Base-by-base conservation (phyloP, 306 rosid genomes). In the Casuarina glauca region DNA sequence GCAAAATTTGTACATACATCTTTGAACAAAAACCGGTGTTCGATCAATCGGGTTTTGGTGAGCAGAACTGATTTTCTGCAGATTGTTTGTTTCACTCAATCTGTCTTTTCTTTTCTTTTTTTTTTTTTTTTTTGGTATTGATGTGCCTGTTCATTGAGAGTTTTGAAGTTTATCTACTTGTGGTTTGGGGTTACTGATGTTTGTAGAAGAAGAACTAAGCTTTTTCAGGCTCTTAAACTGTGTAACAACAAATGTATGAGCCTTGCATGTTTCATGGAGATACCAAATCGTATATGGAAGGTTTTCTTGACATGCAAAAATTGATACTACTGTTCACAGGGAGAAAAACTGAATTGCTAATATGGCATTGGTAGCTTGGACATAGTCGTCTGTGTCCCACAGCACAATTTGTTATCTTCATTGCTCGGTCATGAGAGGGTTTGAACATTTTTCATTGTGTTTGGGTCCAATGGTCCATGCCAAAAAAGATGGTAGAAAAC, bases 1-100 rank as follows among this genome's bases (percentile, higher is more conserved):
- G 89, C 97, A 38, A 95, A 95, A 86, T 95, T 91, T 82, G 99
- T 93, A 51, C 99, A 95, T 83, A 95, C 99, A 44, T 95, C 99
- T 66, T 80, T 93, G 76, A 95, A 95, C 87, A 95, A 95, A 84
- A 91, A 93, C 73, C 97, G 99, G 36, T 91, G 96, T 80, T 88
- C 99, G 3, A 95, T 95, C 60, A 95, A 95, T 77, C 91, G 97
- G 42, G 97, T 93, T 61, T 83, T 95, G 89, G 99, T 95, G 88
- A 87, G 97, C 87, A 84, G 43, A 72, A 69, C 63, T 32, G 64
- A 66, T 6, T 66, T 7, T 16, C 35, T 5, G 35, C 42, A 39
- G 17, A 41, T 66, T 42, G 42, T 66, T 6, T 66, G 17, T 9
- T 66, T 66, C n/a, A 7, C 35, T 66, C 9, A 3, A 66, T 42